A percentile compares a stretch with the other conserved stretches of the same genome.
These are phyloP conservation scores for Meira miltonrushii DNA, from an alignment of 1,284 basidiomycete species.

Conservation along the genomic window DNA sequence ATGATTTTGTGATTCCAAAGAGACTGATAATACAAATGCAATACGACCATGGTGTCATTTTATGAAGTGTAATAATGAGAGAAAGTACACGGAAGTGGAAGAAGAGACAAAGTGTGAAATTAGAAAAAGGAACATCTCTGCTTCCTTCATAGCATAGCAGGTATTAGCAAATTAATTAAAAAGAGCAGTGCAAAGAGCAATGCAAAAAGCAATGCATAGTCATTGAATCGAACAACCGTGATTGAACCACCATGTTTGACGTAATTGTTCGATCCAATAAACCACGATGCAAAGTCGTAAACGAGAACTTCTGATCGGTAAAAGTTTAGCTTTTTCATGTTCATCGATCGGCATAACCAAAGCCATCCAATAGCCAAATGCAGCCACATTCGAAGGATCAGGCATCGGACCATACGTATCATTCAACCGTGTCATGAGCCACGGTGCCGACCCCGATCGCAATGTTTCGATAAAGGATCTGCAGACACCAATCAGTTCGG, in stretches of 20 bases:
- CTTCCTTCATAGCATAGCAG: background rate
- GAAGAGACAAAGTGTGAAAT: too few species aligned
- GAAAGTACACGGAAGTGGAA: too few species aligned
- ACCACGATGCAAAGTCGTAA: conserved; percentile 76
- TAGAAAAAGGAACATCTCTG: background rate
- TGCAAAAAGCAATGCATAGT: background rate
- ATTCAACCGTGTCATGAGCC: conserved; percentile 80
- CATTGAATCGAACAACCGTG: conserved; percentile 51
- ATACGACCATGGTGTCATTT: too few species aligned
- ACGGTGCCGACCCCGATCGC: conserved; percentile 75
- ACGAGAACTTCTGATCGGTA: conserved; percentile 77
- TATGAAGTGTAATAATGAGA: too few species aligned
- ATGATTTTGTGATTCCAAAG: too few species aligned
- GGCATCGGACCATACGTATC: conserved; percentile 51
- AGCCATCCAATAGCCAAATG: conserved; percentile 67
- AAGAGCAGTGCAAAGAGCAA: background rate
- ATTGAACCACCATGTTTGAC: conserved; percentile 53
- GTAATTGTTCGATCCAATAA: conserved; percentile 82
- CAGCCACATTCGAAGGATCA: conserved; percentile 30
- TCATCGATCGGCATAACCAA: conserved; percentile 88
- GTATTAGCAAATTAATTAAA: background rate
- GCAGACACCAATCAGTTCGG: conserved; percentile 70
- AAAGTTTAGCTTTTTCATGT: conserved; percentile 82
- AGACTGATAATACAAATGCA: too few species aligned
- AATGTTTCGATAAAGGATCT: conserved; percentile 73